Percentiles rank a stretch among this genome's conserved stretches.
These are phyloP conservation scores for Pseudomonodictys pantanalensis DNA, from an alignment of 495 filamentous ascomycete genomes.

Conservation along the genomic window DNA sequence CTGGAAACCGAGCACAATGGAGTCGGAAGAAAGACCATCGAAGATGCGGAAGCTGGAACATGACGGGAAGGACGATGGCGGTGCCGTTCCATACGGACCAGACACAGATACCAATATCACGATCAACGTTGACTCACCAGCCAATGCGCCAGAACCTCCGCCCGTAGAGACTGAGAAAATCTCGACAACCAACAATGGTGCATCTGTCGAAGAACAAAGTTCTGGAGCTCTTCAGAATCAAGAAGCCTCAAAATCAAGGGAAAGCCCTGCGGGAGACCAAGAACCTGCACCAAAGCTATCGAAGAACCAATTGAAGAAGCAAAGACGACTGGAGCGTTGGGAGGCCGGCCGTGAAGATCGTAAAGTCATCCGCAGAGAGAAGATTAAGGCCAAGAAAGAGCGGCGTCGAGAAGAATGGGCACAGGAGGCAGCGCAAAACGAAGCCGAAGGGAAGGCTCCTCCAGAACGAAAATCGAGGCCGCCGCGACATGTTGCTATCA, in stretches of 20 bases:
- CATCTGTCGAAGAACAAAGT: slow-evolving; percentile 6
- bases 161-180: background rate
- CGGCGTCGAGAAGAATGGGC: slow-evolving; percentile 49
- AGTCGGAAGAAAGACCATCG: slow-evolving; percentile 51
- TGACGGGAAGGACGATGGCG: slow-evolving; percentile 10
- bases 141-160: background rate
- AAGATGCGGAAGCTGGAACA: slow-evolving; percentile 52
- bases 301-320: slow-evolving; percentile 78
- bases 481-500: slow-evolving; percentile 35
- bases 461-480: slow-evolving; percentile 14
- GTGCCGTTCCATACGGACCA: no score
- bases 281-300: slow-evolving; percentile 51
- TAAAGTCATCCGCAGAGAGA: slow-evolving; percentile 69
- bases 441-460: slow-evolving; percentile 30
- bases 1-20: slow-evolving; percentile 43
- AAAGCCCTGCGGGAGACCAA: background rate
- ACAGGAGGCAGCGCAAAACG: slow-evolving; percentile 47
- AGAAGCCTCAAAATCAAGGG: no score
- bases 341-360: slow-evolving; percentile 66
- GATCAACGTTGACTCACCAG: no score
- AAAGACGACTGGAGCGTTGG: slow-evolving; percentile 62
- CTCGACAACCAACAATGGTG: slow-evolving; percentile 3
- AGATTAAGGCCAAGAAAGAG: slow-evolving; percentile 61
- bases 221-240: no score
- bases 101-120: no score